phyloP scores from a whole-genome alignment of 768 basidiomycete genomes.

The Russula emetica region DNA sequence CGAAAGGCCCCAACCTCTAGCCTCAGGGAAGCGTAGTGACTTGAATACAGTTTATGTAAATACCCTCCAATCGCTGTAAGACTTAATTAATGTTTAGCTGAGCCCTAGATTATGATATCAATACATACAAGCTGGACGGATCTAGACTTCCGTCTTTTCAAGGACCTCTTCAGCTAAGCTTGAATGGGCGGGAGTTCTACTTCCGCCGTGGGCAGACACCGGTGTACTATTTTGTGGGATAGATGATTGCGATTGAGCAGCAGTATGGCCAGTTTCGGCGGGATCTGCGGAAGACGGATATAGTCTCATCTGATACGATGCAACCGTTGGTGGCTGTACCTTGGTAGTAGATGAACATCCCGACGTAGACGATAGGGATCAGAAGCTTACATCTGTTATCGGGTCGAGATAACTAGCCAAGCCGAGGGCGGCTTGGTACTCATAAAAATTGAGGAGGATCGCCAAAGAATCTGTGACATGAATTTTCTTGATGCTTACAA shows the following conservation, averaged over 20 bases:
- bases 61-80: not conserved
- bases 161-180: constrained; percentile 16
- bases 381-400: constrained; percentile 18
- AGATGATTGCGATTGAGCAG: constrained; percentile 18
- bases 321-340: constrained; percentile 22
- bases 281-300: constrained; percentile 21
- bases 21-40: not conserved
- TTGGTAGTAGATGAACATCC: constrained; percentile 8
- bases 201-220: constrained; percentile 17
- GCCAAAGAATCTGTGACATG: constrained; percentile 20
- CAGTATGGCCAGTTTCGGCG: not conserved
- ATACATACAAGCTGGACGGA: constrained; percentile 8
- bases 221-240: constrained; percentile 21
- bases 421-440: constrained; percentile 21
- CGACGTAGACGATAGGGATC: not conserved
- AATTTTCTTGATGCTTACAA: not conserved
- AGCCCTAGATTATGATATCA: constrained; percentile 7
- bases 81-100: not conserved
- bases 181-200: constrained; percentile 20
- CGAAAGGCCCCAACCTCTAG: not conserved
- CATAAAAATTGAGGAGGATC: constrained; percentile 27
- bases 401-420: constrained; percentile 25
- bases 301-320: constrained; percentile 24
- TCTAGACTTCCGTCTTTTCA: constrained; percentile 16
- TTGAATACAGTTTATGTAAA: not conserved